Evolutionary conservation across 305 asterid species (phyloP).

Genomic region (Fraxinus platypoda): DNA sequence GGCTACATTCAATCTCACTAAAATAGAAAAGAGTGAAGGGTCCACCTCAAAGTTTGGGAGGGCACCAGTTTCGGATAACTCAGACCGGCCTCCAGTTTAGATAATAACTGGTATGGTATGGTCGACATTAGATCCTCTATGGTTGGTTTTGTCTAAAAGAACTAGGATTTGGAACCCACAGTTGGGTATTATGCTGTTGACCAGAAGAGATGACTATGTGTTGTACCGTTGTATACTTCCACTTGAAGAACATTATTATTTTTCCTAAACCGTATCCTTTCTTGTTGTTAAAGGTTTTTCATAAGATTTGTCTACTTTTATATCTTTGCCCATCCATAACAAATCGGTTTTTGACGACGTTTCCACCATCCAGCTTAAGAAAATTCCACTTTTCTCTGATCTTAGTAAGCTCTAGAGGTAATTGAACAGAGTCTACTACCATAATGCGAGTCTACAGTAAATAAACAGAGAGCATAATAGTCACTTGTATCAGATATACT

Average conservation of each 20-base stretch:
- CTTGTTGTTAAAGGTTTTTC: not conserved
- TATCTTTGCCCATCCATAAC: not conserved
- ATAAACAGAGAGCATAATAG: not conserved
- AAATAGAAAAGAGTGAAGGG: not conserved
- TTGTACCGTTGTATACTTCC: not conserved
- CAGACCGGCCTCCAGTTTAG: not conserved
- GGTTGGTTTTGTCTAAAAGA: not conserved
- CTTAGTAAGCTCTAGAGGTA: not conserved
- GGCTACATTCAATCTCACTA: constrained; percentile 37
- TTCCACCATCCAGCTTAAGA: not conserved
- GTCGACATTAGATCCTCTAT: not conserved
- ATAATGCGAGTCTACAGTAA: not conserved
- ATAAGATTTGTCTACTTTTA: not conserved
- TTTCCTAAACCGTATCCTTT: not conserved
- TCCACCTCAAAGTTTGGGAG: not conserved
- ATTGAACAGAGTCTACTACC: not conserved
- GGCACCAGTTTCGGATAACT: not conserved
- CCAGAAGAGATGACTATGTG: not conserved
- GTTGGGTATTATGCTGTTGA: constrained; percentile 15
- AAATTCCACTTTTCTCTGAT: not conserved
- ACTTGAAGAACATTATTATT: not conserved
- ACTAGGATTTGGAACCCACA: not conserved
- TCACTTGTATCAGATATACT: not conserved
- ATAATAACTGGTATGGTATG: not conserved
- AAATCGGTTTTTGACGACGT: not conserved